Evolutionary conservation across 306 rosid genomes (phyloP).

Genomic region (Crotalaria pallida): DNA sequence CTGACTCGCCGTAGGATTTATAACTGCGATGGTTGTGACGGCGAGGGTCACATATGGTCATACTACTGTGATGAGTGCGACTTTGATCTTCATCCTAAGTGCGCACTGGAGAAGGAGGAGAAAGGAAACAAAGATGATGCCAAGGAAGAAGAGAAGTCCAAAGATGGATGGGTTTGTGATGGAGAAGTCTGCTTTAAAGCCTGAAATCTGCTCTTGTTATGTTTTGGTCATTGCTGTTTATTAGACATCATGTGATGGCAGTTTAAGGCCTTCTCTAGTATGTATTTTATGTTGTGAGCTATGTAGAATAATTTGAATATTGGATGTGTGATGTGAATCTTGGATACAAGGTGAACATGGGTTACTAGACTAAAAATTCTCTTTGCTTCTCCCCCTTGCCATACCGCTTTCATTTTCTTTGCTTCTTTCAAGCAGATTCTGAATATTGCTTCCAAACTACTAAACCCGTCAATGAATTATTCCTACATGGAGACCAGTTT

Average conservation of each 20-base stretch:
- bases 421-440: background rate
- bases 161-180: slow-evolving; percentile 54
- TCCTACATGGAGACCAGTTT: too few species aligned
- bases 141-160: slow-evolving; percentile 17
- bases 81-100: slow-evolving; percentile 63
- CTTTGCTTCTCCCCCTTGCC: background rate
- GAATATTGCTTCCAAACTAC: too few species aligned
- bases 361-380: background rate
- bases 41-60: slow-evolving; percentile 44
- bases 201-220: background rate
- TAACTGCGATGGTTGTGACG: slow-evolving; percentile 38
- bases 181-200: slow-evolving; percentile 51
- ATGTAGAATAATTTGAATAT: background rate
- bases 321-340: background rate
- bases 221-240: background rate
- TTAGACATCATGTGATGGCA: background rate
- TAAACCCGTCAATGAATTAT: too few species aligned
- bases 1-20: slow-evolving; percentile 26
- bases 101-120: slow-evolving; percentile 40
- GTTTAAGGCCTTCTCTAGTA: background rate
- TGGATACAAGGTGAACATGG: background rate
- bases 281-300: background rate
- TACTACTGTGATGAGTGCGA: slow-evolving; percentile 56
- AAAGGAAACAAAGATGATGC: slow-evolving; percentile 26
- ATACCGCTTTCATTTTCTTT: background rate